Evolutionary conservation across 805 yeast species (phyloP).

Genomic region (Candida xyloterini): DNA sequence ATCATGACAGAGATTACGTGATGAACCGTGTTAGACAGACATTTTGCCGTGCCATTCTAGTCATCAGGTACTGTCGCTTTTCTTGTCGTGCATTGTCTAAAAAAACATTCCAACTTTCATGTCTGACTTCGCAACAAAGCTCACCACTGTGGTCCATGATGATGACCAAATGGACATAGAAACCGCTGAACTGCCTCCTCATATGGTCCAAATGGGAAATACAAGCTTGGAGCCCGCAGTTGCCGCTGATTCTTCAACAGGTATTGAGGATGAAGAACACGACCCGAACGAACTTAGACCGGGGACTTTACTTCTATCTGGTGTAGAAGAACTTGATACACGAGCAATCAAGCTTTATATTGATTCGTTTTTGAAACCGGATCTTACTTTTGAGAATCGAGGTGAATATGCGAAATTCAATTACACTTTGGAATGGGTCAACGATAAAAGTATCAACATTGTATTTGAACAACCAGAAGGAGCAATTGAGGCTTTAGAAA

Average conservation of each 20-base stretch:
- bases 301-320: constrained; percentile 48
- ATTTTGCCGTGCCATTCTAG: too few relatives aligned
- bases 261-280: constrained; percentile 9
- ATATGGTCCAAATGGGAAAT: constrained; percentile 7
- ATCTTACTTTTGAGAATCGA: constrained; percentile 26
- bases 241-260: neutral
- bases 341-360: constrained; percentile 55
- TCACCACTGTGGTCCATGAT: constrained; percentile 22
- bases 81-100: neutral
- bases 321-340: constrained; percentile 64
- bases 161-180: constrained; percentile 23
- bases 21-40: too few relatives aligned
- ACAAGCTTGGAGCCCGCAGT: constrained; percentile 5
- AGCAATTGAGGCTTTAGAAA: constrained; percentile 21
- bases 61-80: too few relatives aligned
- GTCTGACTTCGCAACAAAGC: constrained; percentile 19
- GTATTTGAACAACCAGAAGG: constrained; percentile 41
- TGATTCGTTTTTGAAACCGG: constrained; percentile 42
- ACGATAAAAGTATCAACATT: constrained; percentile 57
- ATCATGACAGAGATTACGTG: too few relatives aligned
- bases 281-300: constrained; percentile 36
- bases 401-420: constrained; percentile 28
- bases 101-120: constrained; percentile 9
- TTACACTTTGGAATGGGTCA: constrained; percentile 61
- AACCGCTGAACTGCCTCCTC: constrained; percentile 24